A percentile compares a stretch with the other conserved stretches of the same genome.
These are phyloP conservation scores for Neofusicoccum umdonicola DNA, from an alignment of 2,329 filamentous ascomycete genomes.

Conservation along the genomic window DNA sequence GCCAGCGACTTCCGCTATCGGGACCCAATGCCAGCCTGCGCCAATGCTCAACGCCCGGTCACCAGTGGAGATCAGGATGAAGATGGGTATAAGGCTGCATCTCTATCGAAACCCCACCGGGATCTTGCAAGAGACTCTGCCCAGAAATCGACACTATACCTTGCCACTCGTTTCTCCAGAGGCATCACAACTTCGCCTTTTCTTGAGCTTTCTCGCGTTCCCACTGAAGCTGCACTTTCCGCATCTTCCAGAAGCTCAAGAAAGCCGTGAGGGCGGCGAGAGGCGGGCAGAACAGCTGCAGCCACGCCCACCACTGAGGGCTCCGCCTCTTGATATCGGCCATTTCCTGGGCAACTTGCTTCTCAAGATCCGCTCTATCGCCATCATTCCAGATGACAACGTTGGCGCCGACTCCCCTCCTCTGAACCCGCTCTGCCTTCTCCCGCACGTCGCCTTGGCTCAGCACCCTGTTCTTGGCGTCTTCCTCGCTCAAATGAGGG, in stretches of 20 bases:
- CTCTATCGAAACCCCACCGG: neutral
- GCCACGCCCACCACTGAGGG: slow-evolving; percentile 81
- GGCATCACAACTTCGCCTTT: slow-evolving; percentile 57
- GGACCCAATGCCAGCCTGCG: neutral
- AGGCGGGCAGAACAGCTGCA: slow-evolving; percentile 68
- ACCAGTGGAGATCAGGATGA: neutral
- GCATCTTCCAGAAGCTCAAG: slow-evolving; percentile 73
- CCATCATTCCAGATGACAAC: slow-evolving; percentile 91
- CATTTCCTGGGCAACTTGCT: slow-evolving; percentile 67
- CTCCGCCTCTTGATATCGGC: slow-evolving; percentile 59
- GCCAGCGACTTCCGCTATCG: neutral
- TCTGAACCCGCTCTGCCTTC: slow-evolving; percentile 75
- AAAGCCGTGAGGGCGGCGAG: slow-evolving; percentile 65
- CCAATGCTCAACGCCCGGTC: neutral
- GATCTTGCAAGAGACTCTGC: neutral
- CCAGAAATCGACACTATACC: neutral
- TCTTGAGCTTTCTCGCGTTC: slow-evolving; percentile 53
- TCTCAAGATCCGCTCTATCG: slow-evolving; percentile 65
- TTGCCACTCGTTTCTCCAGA: neutral
- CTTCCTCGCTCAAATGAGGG: slow-evolving; percentile 73
- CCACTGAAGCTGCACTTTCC: slow-evolving; percentile 69
- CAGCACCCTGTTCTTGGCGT: slow-evolving; percentile 79
- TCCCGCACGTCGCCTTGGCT: slow-evolving; percentile 84
- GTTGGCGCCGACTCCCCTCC: slow-evolving; percentile 61
- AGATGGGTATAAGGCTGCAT: neutral